phyloP scores from a whole-genome alignment of 2,329 filamentous ascomycete species.

The Drechslera avenae region DNA sequence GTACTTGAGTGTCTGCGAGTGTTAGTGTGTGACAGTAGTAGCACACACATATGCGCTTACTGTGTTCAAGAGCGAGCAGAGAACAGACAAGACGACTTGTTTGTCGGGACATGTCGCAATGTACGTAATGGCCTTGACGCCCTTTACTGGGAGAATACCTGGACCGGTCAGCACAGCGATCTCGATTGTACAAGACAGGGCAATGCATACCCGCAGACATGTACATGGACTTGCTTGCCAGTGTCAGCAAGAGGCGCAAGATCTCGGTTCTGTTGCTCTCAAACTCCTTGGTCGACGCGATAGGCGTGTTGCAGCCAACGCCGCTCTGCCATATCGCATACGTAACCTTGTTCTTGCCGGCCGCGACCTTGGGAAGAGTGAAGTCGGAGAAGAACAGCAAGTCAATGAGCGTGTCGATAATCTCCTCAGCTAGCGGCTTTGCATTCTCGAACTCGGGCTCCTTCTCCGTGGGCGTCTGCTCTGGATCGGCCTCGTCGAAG shows the following conservation, averaged over 20 bases:
- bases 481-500: conserved; percentile 75
- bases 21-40: conserved; percentile 19
- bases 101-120: conserved; percentile 87
- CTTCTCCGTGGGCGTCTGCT: conserved; percentile 52
- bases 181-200: background rate
- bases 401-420: conserved; percentile 88
- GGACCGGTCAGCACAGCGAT: background rate
- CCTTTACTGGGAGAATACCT: conserved; percentile 77
- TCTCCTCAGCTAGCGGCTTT: conserved; percentile 87
- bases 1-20: conserved; percentile 82
- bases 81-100: conserved; percentile 83
- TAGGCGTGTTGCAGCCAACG: conserved; percentile 89
- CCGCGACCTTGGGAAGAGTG: conserved; percentile 75
- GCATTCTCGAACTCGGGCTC: conserved; percentile 75
- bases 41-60: conserved; percentile 58
- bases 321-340: conserved; percentile 98
- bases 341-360: conserved; percentile 77
- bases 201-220: conserved; percentile 67
- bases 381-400: conserved; percentile 91
- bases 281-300: conserved; percentile 86
- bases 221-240: conserved; percentile 93
- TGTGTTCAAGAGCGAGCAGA: conserved; percentile 94
- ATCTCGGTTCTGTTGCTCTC: conserved; percentile 94
- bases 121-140: conserved; percentile 84
- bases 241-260: conserved; percentile 79